phyloP scores from a whole-genome alignment of 805 yeast genomes.

The Starmera caribaea region DNA sequence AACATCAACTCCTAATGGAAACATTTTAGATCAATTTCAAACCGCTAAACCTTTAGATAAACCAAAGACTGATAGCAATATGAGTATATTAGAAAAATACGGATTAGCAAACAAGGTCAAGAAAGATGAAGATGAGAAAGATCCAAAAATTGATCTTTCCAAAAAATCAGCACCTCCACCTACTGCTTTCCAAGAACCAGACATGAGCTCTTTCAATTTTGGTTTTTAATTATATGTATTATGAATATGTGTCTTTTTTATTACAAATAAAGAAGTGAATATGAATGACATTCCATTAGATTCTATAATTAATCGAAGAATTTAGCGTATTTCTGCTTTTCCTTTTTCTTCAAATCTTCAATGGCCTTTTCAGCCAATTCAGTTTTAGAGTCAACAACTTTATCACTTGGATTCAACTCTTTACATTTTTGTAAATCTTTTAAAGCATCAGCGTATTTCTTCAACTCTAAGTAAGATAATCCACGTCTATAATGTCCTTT shows the following conservation, averaged over 20 bases:
- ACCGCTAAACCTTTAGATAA: neutral
- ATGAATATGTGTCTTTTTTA: neutral
- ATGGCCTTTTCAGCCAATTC: constrained; percentile 29
- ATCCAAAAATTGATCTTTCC: constrained; percentile 1
- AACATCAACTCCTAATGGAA: neutral
- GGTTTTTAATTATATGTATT: constrained; percentile 19
- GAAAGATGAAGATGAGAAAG: constrained; percentile 8
- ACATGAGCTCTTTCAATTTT: constrained; percentile 65
- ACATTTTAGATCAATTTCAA: constrained; percentile 1
- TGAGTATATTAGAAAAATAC: constrained; percentile 19
- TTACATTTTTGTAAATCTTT: constrained; percentile 35
- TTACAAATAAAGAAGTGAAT: too few relatives aligned
- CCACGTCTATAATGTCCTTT: constrained; percentile 55
- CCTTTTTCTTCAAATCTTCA: constrained; percentile 35
- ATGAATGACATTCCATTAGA: neutral
- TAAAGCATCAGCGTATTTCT: constrained; percentile 40
- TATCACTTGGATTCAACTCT: constrained; percentile 37
- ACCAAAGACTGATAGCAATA: constrained; percentile 1
- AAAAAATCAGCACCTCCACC: constrained; percentile 32
- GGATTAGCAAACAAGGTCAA: constrained; percentile 15
- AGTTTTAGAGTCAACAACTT: constrained; percentile 35
- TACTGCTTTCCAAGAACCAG: constrained; percentile 59
- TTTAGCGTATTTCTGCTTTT: constrained; percentile 48
- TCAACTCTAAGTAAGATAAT: constrained; percentile 30
- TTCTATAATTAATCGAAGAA: constrained; percentile 47